A percentile compares a stretch with the other conserved stretches of the same genome.
phyloP scores from a whole-genome alignment of 805 yeast genomes.

The Saccharomycopsis schoenii region DNA sequence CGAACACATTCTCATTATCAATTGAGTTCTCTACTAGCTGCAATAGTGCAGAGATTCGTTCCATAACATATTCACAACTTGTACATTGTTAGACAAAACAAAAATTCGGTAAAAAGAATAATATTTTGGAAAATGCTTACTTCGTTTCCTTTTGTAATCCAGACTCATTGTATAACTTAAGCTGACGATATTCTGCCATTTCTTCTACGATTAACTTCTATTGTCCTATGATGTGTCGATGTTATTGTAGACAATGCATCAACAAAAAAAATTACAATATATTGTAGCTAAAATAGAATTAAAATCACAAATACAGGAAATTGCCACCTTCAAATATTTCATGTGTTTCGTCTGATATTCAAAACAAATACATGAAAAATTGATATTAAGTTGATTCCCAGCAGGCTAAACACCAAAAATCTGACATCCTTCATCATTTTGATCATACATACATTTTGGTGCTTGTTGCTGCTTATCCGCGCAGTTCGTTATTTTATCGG shows the following conservation, averaged over 20 bases:
- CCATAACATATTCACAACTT: neutral
- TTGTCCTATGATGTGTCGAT: neutral
- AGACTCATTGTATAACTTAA: neutral
- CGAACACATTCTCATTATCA: slow-evolving; percentile 5
- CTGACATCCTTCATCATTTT: too few relatives aligned
- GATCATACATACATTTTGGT: too few relatives aligned
- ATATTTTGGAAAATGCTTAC: neutral
- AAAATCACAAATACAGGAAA: too few relatives aligned
- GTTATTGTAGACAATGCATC: neutral
- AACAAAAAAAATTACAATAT: neutral
- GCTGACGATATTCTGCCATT: neutral
- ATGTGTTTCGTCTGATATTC: too few relatives aligned
- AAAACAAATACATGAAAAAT: too few relatives aligned
- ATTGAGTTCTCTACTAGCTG: slow-evolving; percentile 10
- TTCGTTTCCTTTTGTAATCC: neutral
- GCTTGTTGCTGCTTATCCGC: too few relatives aligned
- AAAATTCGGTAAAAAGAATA: neutral
- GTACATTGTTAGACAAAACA: neutral
- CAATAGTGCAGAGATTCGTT: slow-evolving; percentile 2
- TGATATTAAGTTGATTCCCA: too few relatives aligned
- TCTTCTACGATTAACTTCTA: neutral
- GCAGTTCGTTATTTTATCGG: too few relatives aligned
- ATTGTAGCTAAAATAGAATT: too few relatives aligned
- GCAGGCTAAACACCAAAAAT: too few relatives aligned
- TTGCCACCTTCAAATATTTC: neutral